Evolutionary conservation across 192 early-diverging fungal species (phyloP), one percentile per base, ranked within the genome.

Genomic region (Cladochytrium replicatum): DNA sequence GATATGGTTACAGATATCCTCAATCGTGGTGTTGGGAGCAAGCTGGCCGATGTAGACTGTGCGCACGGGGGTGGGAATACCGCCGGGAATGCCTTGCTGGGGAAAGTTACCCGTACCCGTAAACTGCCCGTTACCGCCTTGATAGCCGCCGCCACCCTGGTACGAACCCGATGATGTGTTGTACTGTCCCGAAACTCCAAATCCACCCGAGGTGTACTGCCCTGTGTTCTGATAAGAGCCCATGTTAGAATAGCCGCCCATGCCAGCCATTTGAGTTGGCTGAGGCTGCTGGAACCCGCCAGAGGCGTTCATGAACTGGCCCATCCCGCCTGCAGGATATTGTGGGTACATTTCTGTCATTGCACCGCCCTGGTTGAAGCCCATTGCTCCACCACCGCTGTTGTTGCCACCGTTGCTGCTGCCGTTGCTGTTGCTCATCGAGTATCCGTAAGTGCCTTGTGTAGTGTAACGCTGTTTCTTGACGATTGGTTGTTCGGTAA

Each of bases 21-120:
- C 68, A 21, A 80, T 54, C 1, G 67, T 67, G 4, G 68, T 61
- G 28, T 68, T 71, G 0, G 71, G 7, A 1, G 87, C 78, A 9
- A 93, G 54, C 46, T 87, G 84, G 38, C 89, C 89, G 29, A 93
- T 54, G 57, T 91, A 93, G 8, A 93, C 62, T 2, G 89, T 93
- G 27, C 88, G 77, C 41, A 66, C 73, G 13, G 72, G 63, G 48
- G 75, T 52, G 43, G 71, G 45, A 22, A 54, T 9, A 2, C 27
- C 19, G 19, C 17, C 17, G 40, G 19, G 41, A 25, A 5, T 3
- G 45, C 30, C 15, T 11, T 30, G 40, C 32, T 39, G 34, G 52
- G 51, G 44, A 17, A 43, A 13, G 50, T 22, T 4, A n/a, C n/a
- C 23, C 25, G 25, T 37, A 29, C 0, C 32, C 41, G 45, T 41